These are phyloP conservation scores for Rhododendron williamsianum DNA, from an alignment of 148 eudicot species.

Conservation along the genomic window DNA sequence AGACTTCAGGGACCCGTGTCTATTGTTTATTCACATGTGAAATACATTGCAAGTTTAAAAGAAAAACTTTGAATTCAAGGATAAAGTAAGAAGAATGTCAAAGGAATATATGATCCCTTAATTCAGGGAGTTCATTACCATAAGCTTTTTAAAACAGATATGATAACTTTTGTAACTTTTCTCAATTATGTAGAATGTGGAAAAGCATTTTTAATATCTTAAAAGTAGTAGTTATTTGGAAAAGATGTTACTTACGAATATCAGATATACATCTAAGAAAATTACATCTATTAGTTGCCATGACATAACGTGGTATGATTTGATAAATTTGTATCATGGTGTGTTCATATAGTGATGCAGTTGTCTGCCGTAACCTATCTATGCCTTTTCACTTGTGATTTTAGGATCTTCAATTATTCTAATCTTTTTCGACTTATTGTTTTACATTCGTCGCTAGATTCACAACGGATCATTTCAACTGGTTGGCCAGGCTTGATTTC, in stretches of 20 bases:
- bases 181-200: background rate
- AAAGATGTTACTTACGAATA: background rate
- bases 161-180: background rate
- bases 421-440: background rate
- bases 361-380: background rate
- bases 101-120: background rate
- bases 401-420: background rate
- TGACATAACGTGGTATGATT: background rate
- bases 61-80: background rate
- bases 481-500: slow-evolving; percentile 88
- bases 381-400: background rate
- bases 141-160: background rate
- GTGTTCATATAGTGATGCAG: background rate
- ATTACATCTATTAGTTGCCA: background rate
- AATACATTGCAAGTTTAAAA: background rate
- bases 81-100: background rate
- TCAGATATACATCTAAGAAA: background rate
- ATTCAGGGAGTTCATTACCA: background rate
- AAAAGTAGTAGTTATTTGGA: background rate
- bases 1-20: background rate
- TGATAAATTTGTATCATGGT: background rate
- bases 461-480: slow-evolving; percentile 67
- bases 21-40: background rate
- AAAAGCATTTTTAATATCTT: background rate
- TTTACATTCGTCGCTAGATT: slow-evolving; percentile 32